Base-by-base conservation (phyloP, 768 basidiomycete genomes). In the Ramaria sp. region DNA sequence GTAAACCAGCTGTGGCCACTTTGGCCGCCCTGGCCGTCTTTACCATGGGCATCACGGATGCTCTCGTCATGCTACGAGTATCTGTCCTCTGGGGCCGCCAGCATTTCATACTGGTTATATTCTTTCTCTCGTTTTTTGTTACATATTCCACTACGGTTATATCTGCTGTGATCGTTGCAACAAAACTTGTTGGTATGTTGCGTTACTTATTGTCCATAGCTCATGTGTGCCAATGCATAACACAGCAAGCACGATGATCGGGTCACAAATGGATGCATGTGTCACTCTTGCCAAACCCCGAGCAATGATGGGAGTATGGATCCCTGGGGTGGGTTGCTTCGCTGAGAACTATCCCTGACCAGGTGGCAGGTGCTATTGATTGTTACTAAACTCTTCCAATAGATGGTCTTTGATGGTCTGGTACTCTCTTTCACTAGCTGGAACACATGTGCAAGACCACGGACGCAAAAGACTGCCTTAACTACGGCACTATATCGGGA, bases 11-110 rank as follows among this genome's bases (percentile, higher is more conserved):
- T 4, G 15, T 57, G 3, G 46, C 27, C 1, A 20, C 15, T 34
- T 2, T 39, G n/a, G 31, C 47, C 2, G 24, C 55, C 4, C 30
- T 57, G 34, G 24, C 46, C 12, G 34, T 57, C 13, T 20, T 57
- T 10, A 17, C 55, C 2, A 57, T 57, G 46, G 55, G 46, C 31
- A 34, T 57, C 19, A 46, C 46, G 19, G 55, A 57, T 30, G 48
- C 37, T 24, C 45, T 57, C 45, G 55, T 57, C 11, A 37, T 57
- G 46, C 55, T 57, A 11, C 55, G 55, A 17, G 55, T 57, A 30
- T 57, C 55, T 17, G 55, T 57, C 19, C 37, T 57, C 30, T 57
- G 55, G 55, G 55, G 55, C 7, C 55, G 55, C 45, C 55, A 57
- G 38, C 55, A 46, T 46, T 4, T 20, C 2, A 45, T 38, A 31